phyloP scores from a whole-genome alignment of 2,329 filamentous ascomycete genomes.

The Myriosclerotinia duriaeana region DNA sequence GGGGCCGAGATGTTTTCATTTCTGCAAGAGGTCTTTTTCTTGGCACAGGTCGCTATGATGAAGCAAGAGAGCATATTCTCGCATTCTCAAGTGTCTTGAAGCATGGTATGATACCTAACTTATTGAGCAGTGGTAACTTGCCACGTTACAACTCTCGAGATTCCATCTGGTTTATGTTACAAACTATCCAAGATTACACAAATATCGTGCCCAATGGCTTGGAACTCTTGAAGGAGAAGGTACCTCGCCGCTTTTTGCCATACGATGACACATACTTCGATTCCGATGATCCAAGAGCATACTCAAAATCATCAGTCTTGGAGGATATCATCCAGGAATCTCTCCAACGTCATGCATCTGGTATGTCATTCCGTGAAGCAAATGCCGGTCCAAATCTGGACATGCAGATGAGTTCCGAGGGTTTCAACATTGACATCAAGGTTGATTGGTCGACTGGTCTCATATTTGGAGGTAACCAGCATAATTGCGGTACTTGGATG shows the following conservation, averaged over 20 bases:
- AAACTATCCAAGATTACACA: constrained; percentile 91
- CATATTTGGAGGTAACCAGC: constrained; percentile 90
- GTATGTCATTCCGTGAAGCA: constrained; percentile 89
- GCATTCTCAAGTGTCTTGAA: constrained; percentile 96
- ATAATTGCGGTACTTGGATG: constrained; percentile 99
- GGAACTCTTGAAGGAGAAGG: constrained; percentile 70
- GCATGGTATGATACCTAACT: constrained; percentile 96
- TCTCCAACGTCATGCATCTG: constrained; percentile 84
- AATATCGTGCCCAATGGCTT: constrained; percentile 76
- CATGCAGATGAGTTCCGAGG: constrained; percentile 86
- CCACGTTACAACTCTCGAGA: constrained; percentile 95
- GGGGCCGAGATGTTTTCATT: constrained; percentile 97
- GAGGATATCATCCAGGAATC: constrained; percentile 91
- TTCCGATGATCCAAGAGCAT: constrained; percentile 76
- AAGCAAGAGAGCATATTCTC: constrained; percentile 90
- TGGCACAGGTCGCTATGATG: constrained; percentile 81
- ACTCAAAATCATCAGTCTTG: constrained; percentile 79
- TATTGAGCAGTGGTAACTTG: constrained; percentile 79
- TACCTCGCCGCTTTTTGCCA: constrained; percentile 83
- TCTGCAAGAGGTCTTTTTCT: constrained; percentile 89
- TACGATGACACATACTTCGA: constrained; percentile 96
- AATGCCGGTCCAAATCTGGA: constrained; percentile 89
- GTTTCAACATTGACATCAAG: constrained; percentile 87
- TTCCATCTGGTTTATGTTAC: constrained; percentile 96
- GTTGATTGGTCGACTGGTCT: constrained; percentile 91